phyloP scores from a whole-genome alignment of 345 rosid genomes.

The Litchi chinensis region DNA sequence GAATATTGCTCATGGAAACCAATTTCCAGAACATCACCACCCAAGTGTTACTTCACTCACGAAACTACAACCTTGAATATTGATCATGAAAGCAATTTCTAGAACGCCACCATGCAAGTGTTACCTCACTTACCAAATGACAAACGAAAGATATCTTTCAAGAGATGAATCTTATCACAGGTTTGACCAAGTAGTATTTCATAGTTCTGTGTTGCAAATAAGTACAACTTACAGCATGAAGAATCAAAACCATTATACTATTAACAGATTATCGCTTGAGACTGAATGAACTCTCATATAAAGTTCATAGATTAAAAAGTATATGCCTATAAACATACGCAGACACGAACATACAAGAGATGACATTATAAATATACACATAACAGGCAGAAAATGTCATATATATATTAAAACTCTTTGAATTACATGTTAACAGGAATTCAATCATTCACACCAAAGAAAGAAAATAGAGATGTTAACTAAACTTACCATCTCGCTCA shows the following conservation, averaged over 20 bases:
- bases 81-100: too few species aligned
- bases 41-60: neutral
- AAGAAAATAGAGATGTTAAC: neutral
- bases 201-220: neutral
- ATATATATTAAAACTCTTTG: neutral
- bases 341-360: too few species aligned
- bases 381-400: too few species aligned
- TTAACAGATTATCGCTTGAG: neutral
- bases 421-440: neutral
- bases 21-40: neutral
- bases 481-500: neutral
- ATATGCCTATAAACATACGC: neutral
- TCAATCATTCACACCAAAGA: neutral
- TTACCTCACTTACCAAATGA: too few species aligned
- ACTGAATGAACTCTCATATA: neutral
- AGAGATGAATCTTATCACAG: too few species aligned
- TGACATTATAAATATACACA: neutral
- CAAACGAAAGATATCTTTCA: too few species aligned
- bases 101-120: too few species aligned
- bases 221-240: too few species aligned
- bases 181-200: neutral
- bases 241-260: neutral
- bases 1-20: neutral
- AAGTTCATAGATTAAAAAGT: neutral
- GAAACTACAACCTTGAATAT: too few species aligned